Evolutionary conservation across 768 basidiomycete species (phyloP), one percentile per base, ranked within the genome.

Genomic region (Naganishia vaughanmartiniae): DNA sequence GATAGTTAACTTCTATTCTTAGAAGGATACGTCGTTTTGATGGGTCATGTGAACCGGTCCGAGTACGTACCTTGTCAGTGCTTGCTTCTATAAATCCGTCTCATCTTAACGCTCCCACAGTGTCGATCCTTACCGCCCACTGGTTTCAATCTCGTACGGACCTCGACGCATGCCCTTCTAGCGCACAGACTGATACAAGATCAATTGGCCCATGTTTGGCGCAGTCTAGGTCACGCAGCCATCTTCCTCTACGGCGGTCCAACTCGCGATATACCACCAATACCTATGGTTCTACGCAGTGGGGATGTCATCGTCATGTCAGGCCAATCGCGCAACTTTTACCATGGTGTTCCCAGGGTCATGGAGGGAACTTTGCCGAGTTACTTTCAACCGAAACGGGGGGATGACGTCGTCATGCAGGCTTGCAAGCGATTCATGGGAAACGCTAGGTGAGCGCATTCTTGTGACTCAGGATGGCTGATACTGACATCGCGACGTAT

Each of bases 11-110:
- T 96, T 93, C 77, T 97, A 96, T 78, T 90, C 93, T 80, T 85
- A 85, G 54, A 90, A 88, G 81, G 93, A 98, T 73, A 91, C 93
- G 0, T n/a, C n/a, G n/a, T n/a, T n/a, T 86, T 99, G 24, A 97
- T 97, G 90, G 95, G 87, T 0, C 95, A 99, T 79, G 92, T 96
- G n/a, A 96, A 99, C 80, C 90, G 91, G 24, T 93, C 94, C 26
- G 95, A 99, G 78, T 63, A 42, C 39, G 60, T 34, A 79, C 39
- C 4, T 4, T 46, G 14, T 46, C 45, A 46, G 4, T 39, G 34
- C 36, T n/a, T 24, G 6, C 33, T 34, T 9, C 24, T 26, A 6
- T 17, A 28, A 28, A n/a, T 12, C 10, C 14, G 28, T 28, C 14
- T 17, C 28, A 31, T 36, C 42, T 34, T 26, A 63, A 30, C 21